Base-by-base conservation (phyloP, 495 filamentous ascomycete species). In the Collariella sp. region DNA sequence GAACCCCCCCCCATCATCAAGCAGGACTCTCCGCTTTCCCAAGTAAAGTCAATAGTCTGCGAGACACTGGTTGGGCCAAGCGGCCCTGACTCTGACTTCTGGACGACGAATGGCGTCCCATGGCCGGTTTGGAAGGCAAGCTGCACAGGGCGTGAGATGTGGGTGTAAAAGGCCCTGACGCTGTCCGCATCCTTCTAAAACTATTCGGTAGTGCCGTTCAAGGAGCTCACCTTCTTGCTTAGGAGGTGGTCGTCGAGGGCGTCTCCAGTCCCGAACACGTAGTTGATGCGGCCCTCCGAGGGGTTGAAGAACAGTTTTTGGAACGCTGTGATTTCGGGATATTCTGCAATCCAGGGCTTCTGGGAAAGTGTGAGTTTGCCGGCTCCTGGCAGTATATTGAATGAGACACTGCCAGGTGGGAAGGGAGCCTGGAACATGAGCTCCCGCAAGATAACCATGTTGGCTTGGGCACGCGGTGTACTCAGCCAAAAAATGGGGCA, bases 31-130 rank as follows among this genome's bases (percentile, higher is more conserved):
- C 6, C 34, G 26, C 20, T n/a, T 50, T 34, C 47, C 31, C n/a
- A 50, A 13, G 33, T 39, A 34, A 50, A 50, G 47, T 50, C 47
- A 38, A 50, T 40, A 34, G 47, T 50, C 47, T 50, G 19, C 16
- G 31, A 7, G 16, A 50, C n/a, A 23, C 40, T n/a, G 31, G 47
- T 39, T 2, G 31, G 35, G n/a, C 47, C 47, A 50, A 50, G 47
- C 23, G 47, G 47, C 12, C 46, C 46, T 38, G 26, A 50, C 38
- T 50, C 47, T 23, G 31, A 50, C 46, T 16, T 11, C 22, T 19
- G 16, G 29, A 50, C 15, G 1, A 50, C 22, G 34, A 38, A 38
- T 38, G 46, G 46, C 5, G 34, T 5, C 4, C 34, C 46, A 15
- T 13, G 46, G 46, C 18, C 5, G 16, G 40, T 50, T 38, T 50